Evolutionary conservation across 345 rosid genomes (phyloP).

Genomic region (Rhodomyrtus tomentosa): DNA sequence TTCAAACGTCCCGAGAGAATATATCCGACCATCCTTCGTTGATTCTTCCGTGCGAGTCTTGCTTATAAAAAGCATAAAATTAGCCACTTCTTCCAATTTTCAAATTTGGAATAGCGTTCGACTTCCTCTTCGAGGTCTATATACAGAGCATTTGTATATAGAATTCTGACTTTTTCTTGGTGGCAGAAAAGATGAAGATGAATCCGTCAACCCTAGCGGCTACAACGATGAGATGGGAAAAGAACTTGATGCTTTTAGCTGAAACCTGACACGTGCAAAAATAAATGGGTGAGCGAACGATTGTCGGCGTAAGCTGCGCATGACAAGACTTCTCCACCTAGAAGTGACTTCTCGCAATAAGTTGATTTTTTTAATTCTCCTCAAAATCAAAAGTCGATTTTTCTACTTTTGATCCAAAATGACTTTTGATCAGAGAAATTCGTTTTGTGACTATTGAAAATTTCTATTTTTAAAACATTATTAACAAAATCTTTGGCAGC

Average conservation of each 20-base stretch:
- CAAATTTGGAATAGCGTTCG: background rate
- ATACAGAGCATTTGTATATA: background rate
- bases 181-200: background rate
- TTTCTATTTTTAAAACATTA: too few relatives aligned
- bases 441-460: too few relatives aligned
- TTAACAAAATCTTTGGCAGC: too few relatives aligned
- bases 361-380: too few relatives aligned
- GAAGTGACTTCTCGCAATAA: too few relatives aligned
- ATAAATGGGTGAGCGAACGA: background rate
- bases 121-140: background rate
- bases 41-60: background rate
- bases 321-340: too few relatives aligned
- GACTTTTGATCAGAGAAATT: too few relatives aligned
- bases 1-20: background rate
- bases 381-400: too few relatives aligned
- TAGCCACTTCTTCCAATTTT: background rate
- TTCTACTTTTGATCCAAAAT: too few relatives aligned
- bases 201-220: background rate
- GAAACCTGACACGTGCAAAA: background rate
- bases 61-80: background rate
- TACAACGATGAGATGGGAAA: background rate
- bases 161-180: background rate
- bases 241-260: background rate
- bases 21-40: background rate
- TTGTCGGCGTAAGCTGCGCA: too few relatives aligned